Evolutionary conservation across 306 rosid species (phyloP), one percentile per base, ranked within the genome.

Genomic region (Amphicarpaea edgeworthii): DNA sequence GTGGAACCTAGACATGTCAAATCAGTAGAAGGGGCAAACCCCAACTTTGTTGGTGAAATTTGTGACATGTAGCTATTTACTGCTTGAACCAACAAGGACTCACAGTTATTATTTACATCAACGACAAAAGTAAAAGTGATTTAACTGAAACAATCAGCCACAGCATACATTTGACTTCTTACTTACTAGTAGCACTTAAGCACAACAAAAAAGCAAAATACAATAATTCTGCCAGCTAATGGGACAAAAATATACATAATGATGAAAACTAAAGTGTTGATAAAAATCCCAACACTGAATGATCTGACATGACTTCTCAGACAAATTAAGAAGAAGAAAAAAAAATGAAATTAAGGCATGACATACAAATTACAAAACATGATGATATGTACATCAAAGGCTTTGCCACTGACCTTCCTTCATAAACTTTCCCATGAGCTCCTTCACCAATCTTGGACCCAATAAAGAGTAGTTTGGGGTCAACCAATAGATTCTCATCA

Each of bases 281-380:
- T 30, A 30, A 28, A 49, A 2, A 78, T 68, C 67, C 45, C 54
- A 47, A 20, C 5, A 78, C 64, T 60, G 64, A 24, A 47, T 17
- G 72, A 32, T 59, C 70, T 62, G 68, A 72, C 73, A 72, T 41
- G 69, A 71, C 73, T 55, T 63, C 24, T 28, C 65, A 71, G 42
- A 55, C 47, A 28, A 28, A 28, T 28, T 28, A 28, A 28, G 32
- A 28, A 28, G 32, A 28, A 28, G 32, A 28, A 28, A 5, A 28
- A 28, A 28, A 5, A 28, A 28, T 28, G 32, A 28, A 28, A 28
- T 3, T 28, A 28, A 28, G 32, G 32, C 32, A 28, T 28, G 32
- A 28, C 32, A 28, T 28, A 28, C 32, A 28, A 28, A 28, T 28
- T 28, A 3, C 32, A 1, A 28, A 28, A 28, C 32, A 28, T 28